Evolutionary conservation across 441 rosid genomes (phyloP).

Genomic region (Viola pubescens): DNA sequence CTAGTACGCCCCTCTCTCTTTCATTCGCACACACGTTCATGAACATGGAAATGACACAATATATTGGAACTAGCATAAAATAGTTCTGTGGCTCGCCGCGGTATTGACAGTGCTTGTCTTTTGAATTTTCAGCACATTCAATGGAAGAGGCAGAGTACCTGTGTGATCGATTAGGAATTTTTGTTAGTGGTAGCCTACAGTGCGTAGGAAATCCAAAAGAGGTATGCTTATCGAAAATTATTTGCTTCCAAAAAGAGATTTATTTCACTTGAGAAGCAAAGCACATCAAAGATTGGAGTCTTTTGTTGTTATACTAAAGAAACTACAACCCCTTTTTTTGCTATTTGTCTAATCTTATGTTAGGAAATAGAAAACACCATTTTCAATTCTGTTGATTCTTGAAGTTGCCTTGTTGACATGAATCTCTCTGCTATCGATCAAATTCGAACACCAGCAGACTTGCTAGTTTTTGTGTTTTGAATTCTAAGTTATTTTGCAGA

Average conservation of each 20-base stretch:
- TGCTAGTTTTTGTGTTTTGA: no score
- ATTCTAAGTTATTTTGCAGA: not conserved
- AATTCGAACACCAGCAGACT: no score
- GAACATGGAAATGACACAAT: no score
- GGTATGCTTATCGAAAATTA: conserved; percentile 24
- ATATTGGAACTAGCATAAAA: no score
- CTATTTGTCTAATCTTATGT: no score
- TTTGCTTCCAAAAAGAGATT: not conserved
- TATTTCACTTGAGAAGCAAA: not conserved
- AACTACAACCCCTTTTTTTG: no score
- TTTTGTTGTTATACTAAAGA: not conserved
- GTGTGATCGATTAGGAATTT: conserved; percentile 83
- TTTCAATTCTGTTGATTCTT: no score
- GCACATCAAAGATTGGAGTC: no score
- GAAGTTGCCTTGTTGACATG: no score
- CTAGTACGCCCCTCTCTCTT: conserved; percentile 42
- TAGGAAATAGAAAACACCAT: no score
- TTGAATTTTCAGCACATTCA: conserved; percentile 67
- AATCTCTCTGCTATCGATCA: no score
- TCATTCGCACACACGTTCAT: not conserved
- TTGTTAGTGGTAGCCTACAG: conserved; percentile 78
- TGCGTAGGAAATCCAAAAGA: conserved; percentile 89
- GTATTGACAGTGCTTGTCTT: conserved; percentile 13
- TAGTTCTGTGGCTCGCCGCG: no score
- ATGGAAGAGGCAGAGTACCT: conserved; percentile 98